Conservation (phyloP, 2,329 filamentous ascomycete genomes). For the Fusarium tuaranense region DNA sequence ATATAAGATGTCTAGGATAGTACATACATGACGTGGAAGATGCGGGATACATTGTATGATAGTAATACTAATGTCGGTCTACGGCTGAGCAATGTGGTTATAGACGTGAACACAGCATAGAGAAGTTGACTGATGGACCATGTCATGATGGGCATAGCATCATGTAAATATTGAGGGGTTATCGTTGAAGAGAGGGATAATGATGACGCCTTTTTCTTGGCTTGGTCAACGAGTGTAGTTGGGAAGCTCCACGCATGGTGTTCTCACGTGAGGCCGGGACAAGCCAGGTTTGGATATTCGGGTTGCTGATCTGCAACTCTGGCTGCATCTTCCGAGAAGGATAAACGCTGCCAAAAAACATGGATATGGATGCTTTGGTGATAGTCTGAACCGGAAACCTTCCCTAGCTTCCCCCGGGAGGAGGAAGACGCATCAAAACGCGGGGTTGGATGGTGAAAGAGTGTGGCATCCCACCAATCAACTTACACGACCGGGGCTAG, state of each 20-base stretch:
- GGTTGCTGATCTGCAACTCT: conserved; percentile 21
- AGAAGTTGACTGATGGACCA: neutral
- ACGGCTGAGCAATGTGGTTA: conserved; percentile 22
- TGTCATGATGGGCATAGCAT: neutral
- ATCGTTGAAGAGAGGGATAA: neutral
- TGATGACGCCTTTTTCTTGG: neutral
- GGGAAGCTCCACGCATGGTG: neutral
- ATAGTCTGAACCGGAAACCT: conserved; percentile 27
- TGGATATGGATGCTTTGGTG: conserved; percentile 12
- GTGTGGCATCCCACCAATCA: conserved; percentile 41
- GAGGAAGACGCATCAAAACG: conserved; percentile 23
- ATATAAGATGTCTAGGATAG: conserved; percentile 37
- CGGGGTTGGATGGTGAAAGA: conserved; percentile 27
- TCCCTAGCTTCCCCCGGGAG: conserved; percentile 11
- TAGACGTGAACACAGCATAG: neutral
- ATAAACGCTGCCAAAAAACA: conserved; percentile 14
- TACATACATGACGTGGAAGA: conserved; percentile 34
- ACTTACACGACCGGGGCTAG: conserved; percentile 41
- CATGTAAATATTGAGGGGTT: neutral
- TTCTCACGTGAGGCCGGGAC: conserved; percentile 12
- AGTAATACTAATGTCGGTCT: conserved; percentile 44
- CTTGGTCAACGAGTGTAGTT: conserved; percentile 3
- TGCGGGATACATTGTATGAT: conserved; percentile 41
- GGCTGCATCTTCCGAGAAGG: conserved; percentile 11
- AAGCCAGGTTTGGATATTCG: conserved; percentile 13